Evolutionary conservation across 2,329 filamentous ascomycete genomes (phyloP), one percentile per base, ranked within the genome.

Genomic region (Cordyceps militaris): DNA sequence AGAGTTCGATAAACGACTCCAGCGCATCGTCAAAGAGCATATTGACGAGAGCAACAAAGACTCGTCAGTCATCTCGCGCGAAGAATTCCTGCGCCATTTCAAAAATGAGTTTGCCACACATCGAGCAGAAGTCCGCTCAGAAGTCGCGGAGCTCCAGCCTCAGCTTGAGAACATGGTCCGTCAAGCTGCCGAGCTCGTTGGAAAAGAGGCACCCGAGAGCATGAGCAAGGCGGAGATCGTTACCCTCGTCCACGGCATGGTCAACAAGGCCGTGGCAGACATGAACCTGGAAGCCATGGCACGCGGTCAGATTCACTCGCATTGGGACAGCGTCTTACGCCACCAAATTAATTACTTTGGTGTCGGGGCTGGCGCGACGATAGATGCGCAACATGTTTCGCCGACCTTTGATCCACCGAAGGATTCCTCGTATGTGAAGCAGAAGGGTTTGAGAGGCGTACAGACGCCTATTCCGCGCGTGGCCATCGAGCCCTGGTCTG

Each of bases 261-360:
- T 83, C 10, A 66, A 67, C 47, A 74, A 76, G 60, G 72, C 74
- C 30, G 66, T 83, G 21, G 68, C 69, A 5, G 71, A 78, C 36
- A 70, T 73, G 21, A 76, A 77, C 56, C 71, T 84, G 2, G 73
- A 77, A 50, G 75, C 75, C 3, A 64, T 79, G 36, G 75, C 77
- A 26, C 70, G 73, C 28, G 75, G 75, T 56, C 71, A 75, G 53
- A 79, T 83, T 53, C 72, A 74, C 30, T 66, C 69, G 36, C 69
- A 77, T 62, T 76, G 73, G 66, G 71, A 75, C 44, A 64, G 67
- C 1, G 68, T 76, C 24, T 71, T 85, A 24, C 71, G 71, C 57
- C 74, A 78, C 55, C 79, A 81, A 57, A 74, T 91, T 71, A 96
- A 97, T 74, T 91, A 86, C 73, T 87, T 96, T 64, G 79, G 81